Evolutionary conservation across 2,329 filamentous ascomycete species (phyloP).

Genomic region (Talaromyces sp.): DNA sequence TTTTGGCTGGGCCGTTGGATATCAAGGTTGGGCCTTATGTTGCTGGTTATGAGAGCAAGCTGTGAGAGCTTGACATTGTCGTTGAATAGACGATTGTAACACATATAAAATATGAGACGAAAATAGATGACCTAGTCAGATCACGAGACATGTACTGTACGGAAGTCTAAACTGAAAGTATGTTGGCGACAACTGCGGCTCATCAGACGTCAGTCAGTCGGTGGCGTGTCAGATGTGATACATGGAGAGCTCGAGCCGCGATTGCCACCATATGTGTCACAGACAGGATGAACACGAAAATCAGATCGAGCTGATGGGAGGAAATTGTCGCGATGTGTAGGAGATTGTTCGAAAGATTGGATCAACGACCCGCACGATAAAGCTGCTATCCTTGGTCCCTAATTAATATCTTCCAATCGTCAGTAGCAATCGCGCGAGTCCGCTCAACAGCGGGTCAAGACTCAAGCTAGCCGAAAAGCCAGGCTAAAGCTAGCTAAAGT

Average conservation of each 20-base stretch:
- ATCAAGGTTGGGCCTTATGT: not conserved
- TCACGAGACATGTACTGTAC: not conserved
- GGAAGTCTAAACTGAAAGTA: not conserved
- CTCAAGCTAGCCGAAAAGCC: not conserved
- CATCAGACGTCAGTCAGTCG: not conserved
- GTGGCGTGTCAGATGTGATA: not conserved
- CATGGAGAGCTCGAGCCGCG: not conserved
- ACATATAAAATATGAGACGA: not conserved
- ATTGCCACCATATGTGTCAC: not conserved
- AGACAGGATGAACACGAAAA: not conserved
- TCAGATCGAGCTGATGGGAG: not conserved
- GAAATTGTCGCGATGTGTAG: no score
- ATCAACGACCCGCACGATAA: no score
- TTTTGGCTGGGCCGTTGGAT: constrained; percentile 5
- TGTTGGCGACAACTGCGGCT: not conserved
- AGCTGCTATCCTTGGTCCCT: no score
- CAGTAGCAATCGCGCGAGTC: not conserved
- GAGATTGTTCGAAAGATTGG: no score
- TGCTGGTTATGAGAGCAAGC: constrained; percentile 1
- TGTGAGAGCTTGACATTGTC: no score
- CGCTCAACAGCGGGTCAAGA: not conserved
- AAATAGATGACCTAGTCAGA: not conserved
- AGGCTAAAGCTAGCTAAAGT: not conserved
- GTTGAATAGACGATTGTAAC: no score
- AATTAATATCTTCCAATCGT: no score